Evolutionary conservation across 306 rosid species (phyloP).

Genomic region (Pyrus pyrifolia): DNA sequence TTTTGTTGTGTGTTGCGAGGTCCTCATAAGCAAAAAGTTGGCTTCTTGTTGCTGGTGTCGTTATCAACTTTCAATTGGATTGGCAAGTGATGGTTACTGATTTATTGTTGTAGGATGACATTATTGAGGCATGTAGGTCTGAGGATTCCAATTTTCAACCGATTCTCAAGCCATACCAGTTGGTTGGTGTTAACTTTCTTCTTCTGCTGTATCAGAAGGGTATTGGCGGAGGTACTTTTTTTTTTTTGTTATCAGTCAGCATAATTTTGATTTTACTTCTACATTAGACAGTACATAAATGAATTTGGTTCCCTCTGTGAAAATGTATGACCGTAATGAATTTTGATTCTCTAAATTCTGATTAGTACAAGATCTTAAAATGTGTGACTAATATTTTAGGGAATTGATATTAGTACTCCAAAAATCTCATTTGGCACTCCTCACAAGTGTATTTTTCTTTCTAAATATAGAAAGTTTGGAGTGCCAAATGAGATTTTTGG

Average conservation of each 20-base stretch:
- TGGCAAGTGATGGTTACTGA: neutral
- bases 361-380: neutral
- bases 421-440: too few relatives aligned
- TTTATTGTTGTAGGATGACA: constrained; percentile 55
- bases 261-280: constrained; percentile 3
- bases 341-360: neutral
- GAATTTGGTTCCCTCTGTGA: neutral
- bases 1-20: neutral
- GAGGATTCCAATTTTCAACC: constrained; percentile 86
- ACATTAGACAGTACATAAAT: neutral
- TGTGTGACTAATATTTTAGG: neutral
- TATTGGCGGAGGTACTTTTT: constrained; percentile 77
- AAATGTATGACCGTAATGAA: neutral
- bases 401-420: too few relatives aligned
- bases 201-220: constrained; percentile 77
- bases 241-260: neutral
- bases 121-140: constrained; percentile 69
- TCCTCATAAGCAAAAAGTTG: neutral
- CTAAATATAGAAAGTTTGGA: too few relatives aligned
- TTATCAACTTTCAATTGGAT: neutral
- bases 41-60: neutral
- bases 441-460: too few relatives aligned
- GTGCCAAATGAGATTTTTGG: too few relatives aligned
- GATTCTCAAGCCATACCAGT: constrained; percentile 80
- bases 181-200: constrained; percentile 94